These are phyloP conservation scores for Hanseniaspora thailandica DNA, from an alignment of 805 yeast genomes.

Conservation along the genomic window DNA sequence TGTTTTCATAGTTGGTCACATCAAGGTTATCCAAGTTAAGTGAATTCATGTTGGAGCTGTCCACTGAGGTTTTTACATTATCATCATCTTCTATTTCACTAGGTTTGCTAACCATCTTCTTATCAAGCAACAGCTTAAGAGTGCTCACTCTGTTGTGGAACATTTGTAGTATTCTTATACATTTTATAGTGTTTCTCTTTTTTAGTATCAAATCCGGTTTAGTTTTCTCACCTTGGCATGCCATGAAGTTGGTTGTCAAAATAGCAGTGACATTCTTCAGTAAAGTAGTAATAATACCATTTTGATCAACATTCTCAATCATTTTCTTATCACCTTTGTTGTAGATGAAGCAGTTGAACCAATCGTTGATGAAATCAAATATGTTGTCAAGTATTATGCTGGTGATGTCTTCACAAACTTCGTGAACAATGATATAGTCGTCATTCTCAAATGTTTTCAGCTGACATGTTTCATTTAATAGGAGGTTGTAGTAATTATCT, in stretches of 20 bases:
- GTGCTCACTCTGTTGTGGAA: conserved; percentile 3
- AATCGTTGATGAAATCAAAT: not conserved
- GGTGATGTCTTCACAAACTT: conserved; percentile 2
- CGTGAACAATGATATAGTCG: conserved; percentile 1
- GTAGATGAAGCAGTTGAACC: conserved; percentile 2
- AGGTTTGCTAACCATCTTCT: not conserved
- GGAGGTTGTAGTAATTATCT: not conserved
- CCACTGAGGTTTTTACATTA: not conserved
- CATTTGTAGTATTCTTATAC: conserved; percentile 7
- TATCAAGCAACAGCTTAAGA: not conserved
- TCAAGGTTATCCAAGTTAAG: not conserved
- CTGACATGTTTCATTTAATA: not conserved
- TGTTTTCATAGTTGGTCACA: not conserved
- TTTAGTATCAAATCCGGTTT: conserved; percentile 5
- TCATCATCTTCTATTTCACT: not conserved
- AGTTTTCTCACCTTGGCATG: conserved; percentile 1
- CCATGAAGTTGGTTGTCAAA: conserved; percentile 7
- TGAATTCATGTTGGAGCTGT: not conserved
- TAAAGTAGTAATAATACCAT: not conserved
- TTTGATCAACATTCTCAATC: conserved; percentile 3
- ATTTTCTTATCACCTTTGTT: not conserved
- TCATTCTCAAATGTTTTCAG: not conserved
- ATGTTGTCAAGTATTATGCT: conserved; percentile 1
- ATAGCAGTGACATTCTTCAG: conserved; percentile 1
- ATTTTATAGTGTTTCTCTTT: not conserved